phyloP scores from a whole-genome alignment of 805 yeast species.

The Schizosaccharomyces japonicus region DNA sequence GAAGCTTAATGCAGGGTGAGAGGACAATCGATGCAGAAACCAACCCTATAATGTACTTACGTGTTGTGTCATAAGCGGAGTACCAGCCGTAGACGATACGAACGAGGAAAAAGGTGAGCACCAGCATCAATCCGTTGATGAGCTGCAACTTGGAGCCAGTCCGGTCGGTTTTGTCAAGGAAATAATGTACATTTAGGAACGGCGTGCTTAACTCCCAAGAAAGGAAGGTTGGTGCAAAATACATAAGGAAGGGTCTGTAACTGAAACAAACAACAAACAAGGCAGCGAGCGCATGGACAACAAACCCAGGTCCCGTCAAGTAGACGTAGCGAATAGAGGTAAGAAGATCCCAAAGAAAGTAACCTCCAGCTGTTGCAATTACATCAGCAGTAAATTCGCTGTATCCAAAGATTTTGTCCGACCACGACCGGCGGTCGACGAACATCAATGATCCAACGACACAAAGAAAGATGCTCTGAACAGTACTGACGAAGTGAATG shows the following conservation, averaged over 20 bases:
- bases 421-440: conserved; percentile 25
- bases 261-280: conserved; percentile 43
- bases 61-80: conserved; percentile 24
- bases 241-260: conserved; percentile 50
- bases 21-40: too few species aligned
- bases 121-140: conserved; percentile 48
- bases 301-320: conserved; percentile 59
- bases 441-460: conserved; percentile 37
- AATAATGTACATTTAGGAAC: conserved; percentile 87
- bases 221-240: conserved; percentile 63
- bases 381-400: conserved; percentile 59
- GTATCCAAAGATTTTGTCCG: conserved; percentile 38
- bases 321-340: conserved; percentile 41
- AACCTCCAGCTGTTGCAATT: conserved; percentile 51
- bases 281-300: conserved; percentile 67
- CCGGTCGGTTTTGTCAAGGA: conserved; percentile 24
- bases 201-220: conserved; percentile 80
- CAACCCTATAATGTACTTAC: too few species aligned
- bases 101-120: conserved; percentile 47
- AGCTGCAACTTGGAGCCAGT: conserved; percentile 7
- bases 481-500: conserved; percentile 70
- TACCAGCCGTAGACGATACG: conserved; percentile 74
- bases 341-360: conserved; percentile 71
- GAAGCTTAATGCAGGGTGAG: conserved; percentile 34
- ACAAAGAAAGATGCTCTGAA: conserved; percentile 52